phyloP scores from a whole-genome alignment of 306 rosid species.

The Amphicarpaea edgeworthii region DNA sequence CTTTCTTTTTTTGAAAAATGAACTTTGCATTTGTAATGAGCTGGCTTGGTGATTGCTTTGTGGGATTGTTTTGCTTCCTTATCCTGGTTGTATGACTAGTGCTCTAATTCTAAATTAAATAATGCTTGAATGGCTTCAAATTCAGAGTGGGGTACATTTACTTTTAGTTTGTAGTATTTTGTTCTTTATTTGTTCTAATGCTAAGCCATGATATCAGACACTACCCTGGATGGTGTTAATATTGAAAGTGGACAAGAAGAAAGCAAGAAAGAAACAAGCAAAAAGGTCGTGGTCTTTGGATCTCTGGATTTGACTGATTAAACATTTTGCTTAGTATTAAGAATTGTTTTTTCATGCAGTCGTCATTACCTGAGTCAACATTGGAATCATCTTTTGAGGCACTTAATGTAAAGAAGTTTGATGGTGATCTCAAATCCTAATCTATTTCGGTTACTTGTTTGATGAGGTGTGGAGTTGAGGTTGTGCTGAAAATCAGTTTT shows the following conservation, averaged over 20 bases:
- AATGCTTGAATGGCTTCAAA: slow-evolving; percentile 28
- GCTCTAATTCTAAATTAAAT: slow-evolving; percentile 25
- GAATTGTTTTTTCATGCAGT: slow-evolving; percentile 62
- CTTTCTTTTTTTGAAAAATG: not conserved
- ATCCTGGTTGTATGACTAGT: not conserved
- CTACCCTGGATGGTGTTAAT: slow-evolving; percentile 53
- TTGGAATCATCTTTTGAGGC: slow-evolving; percentile 90
- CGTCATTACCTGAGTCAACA: slow-evolving; percentile 90
- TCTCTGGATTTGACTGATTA: slow-evolving; percentile 19
- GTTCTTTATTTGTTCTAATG: slow-evolving; percentile 41
- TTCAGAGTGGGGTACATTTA: slow-evolving; percentile 8
- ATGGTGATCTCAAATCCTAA: slow-evolving; percentile 70
- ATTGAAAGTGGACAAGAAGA: slow-evolving; percentile 63
- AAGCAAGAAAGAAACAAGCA: slow-evolving; percentile 65
- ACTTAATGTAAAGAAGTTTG: slow-evolving; percentile 91
- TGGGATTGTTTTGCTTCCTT: slow-evolving; percentile 6
- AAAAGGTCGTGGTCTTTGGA: slow-evolving; percentile 65
- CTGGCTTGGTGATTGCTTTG: slow-evolving; percentile 21
- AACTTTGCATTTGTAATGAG: not conserved
- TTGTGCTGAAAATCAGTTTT: slow-evolving; percentile 45
- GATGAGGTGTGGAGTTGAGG: slow-evolving; percentile 30
- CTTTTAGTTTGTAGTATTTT: slow-evolving; percentile 37
- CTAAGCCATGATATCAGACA: slow-evolving; percentile 52
- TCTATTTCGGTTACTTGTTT: slow-evolving; percentile 39
- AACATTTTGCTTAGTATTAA: slow-evolving; percentile 43